phyloP scores from a whole-genome alignment of 768 basidiomycete species.

The Hypsizygus marmoreus region DNA sequence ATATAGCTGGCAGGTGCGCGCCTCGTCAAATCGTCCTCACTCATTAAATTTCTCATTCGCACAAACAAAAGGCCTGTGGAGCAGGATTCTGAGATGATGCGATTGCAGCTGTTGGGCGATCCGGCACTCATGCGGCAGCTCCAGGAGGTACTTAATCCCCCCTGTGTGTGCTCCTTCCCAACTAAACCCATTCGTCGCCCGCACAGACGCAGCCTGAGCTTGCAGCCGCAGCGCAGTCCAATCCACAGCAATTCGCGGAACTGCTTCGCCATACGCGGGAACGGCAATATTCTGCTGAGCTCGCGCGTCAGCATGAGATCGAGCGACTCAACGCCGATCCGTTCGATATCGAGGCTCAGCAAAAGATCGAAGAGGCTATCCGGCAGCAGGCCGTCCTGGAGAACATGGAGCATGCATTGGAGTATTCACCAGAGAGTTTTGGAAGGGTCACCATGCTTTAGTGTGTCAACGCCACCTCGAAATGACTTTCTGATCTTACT shows the following conservation, averaged over 20 bases:
- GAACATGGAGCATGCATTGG: constrained; percentile 92
- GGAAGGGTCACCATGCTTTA: constrained; percentile 97
- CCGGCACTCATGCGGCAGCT: constrained; percentile 78
- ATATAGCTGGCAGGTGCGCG: constrained; percentile 42
- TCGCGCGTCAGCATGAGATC: constrained; percentile 62
- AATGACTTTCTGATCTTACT: constrained; percentile 1
- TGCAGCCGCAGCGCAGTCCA: constrained; percentile 63
- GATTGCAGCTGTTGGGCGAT: constrained; percentile 84
- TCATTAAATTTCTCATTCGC: constrained; percentile 4
- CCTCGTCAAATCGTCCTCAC: not conserved
- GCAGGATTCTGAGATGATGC: constrained; percentile 88
- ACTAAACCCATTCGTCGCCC: not conserved
- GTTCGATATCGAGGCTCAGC: constrained; percentile 89
- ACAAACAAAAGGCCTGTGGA: constrained; percentile 75
- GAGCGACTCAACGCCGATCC: constrained; percentile 82
- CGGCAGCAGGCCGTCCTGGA: constrained; percentile 86
- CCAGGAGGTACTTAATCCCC: constrained; percentile 50
- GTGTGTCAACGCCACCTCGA: constrained; percentile 45
- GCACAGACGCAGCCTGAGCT: constrained; percentile 79
- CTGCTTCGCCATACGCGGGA: constrained; percentile 65
- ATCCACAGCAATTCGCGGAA: constrained; percentile 76
- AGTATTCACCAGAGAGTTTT: constrained; percentile 92
- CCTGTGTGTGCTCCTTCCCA: not conserved
- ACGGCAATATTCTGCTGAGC: constrained; percentile 54
- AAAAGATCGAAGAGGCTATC: constrained; percentile 91